A percentile compares a stretch with the other conserved stretches of the same genome.
Conservation (phyloP, 2,329 filamentous ascomycete genomes). For the Diaporthe citriasiana region DNA sequence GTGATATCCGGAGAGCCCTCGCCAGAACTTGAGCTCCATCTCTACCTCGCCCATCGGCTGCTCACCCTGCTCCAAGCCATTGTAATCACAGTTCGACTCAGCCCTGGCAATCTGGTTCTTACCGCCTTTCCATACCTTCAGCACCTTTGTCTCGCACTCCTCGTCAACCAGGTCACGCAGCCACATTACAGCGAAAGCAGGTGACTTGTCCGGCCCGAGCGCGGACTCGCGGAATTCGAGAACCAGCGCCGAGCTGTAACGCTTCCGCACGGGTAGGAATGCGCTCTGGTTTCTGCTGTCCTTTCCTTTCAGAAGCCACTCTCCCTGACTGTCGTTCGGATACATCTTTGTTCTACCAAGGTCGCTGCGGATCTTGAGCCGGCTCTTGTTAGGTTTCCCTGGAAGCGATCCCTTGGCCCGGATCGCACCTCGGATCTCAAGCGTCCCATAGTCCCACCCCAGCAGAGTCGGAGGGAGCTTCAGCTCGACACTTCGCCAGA, state of each 20-base stretch:
- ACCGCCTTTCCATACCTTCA: conserved; percentile 78
- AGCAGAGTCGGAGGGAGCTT: conserved; percentile 70
- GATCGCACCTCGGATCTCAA: conserved; percentile 71
- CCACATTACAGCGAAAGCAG: conserved; percentile 77
- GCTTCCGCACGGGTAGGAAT: conserved; percentile 70
- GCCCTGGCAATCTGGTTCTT: conserved; percentile 60
- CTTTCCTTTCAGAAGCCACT: conserved; percentile 66
- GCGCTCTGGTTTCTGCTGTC: conserved; percentile 54
- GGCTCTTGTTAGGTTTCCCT: conserved; percentile 61
- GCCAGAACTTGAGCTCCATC: conserved; percentile 71
- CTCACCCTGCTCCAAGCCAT: conserved; percentile 66
- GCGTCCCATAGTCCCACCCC: conserved; percentile 81
- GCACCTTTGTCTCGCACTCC: conserved; percentile 68
- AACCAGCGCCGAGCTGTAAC: conserved; percentile 70
- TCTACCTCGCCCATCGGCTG: conserved; percentile 69
- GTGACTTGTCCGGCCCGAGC: conserved; percentile 65
- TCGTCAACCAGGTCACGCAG: conserved; percentile 79
- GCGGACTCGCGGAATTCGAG: conserved; percentile 72
- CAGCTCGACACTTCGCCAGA: conserved; percentile 78
- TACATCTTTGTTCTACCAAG: conserved; percentile 72
- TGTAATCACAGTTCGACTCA: conserved; percentile 52
- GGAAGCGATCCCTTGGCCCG: conserved; percentile 62
- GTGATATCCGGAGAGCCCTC: conserved; percentile 72
- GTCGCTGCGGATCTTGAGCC: conserved; percentile 72
- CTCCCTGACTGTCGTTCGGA: conserved; percentile 56